Evolutionary conservation across 2,329 filamentous ascomycete species (phyloP).

Genomic region (Aspergillus pseudoterreus): DNA sequence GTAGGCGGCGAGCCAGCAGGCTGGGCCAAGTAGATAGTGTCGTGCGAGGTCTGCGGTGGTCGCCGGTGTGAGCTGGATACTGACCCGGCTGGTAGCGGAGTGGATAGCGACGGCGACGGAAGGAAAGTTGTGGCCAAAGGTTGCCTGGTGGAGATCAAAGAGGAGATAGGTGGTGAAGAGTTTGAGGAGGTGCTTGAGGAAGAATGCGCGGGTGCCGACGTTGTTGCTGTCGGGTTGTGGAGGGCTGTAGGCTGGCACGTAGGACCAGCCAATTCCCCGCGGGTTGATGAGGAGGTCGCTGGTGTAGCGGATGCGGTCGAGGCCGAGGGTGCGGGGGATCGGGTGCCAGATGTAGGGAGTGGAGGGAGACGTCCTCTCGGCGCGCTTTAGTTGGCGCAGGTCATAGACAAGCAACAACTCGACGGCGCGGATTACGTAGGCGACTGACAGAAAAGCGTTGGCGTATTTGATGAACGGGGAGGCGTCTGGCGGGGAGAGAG

Average conservation of each 20-base stretch:
- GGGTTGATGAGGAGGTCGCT: slow-evolving; percentile 13
- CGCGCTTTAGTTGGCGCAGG: slow-evolving; percentile 5
- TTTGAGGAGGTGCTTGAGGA: not conserved
- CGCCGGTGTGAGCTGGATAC: slow-evolving; percentile 1
- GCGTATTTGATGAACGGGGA: slow-evolving; percentile 9
- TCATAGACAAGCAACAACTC: slow-evolving; percentile 12
- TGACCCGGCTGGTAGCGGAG: not conserved
- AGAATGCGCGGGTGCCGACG: slow-evolving; percentile 1
- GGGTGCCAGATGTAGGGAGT: slow-evolving; percentile 11
- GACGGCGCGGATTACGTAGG: slow-evolving; percentile 11
- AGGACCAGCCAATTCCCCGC: slow-evolving; percentile 15
- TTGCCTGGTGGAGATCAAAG: slow-evolving; percentile 10
- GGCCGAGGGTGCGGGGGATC: slow-evolving; percentile 6
- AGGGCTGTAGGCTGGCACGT: slow-evolving; percentile 10
- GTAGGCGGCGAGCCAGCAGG: slow-evolving; percentile 13
- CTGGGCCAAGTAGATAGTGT: slow-evolving; percentile 8
- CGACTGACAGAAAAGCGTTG: slow-evolving; percentile 14
- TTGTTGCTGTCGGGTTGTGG: not conserved
- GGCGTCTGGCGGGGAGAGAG: slow-evolving; percentile 9
- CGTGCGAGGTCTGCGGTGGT: slow-evolving; percentile 3
- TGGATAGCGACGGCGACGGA: slow-evolving; percentile 2
- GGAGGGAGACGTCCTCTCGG: slow-evolving; percentile 3
- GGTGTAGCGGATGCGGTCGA: slow-evolving; percentile 5
- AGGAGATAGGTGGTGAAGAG: slow-evolving; percentile 7
- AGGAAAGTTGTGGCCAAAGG: slow-evolving; percentile 7